A percentile compares a stretch with the other conserved stretches of the same genome.
Evolutionary conservation across 208 protist genomes (phyloP).

Genomic region (Acanthamoeba rhysodes): DNA sequence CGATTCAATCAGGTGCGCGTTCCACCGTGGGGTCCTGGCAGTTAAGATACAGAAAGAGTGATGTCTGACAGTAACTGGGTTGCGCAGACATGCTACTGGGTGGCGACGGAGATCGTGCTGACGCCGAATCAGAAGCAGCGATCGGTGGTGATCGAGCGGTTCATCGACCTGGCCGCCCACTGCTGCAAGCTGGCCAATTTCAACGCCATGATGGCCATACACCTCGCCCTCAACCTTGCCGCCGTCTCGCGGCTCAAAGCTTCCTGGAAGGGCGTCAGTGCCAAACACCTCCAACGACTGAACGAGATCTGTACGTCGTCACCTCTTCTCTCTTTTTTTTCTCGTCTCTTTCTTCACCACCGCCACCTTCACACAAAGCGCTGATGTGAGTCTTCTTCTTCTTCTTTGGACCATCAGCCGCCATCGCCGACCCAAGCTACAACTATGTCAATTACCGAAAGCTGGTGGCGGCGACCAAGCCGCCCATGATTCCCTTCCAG

Average conservation of each 20-base stretch:
- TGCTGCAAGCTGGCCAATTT: conserved; percentile 45
- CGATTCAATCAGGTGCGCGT: conserved; percentile 48
- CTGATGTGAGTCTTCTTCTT: neutral
- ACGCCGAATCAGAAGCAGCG: conserved; percentile 64
- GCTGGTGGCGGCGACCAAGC: neutral
- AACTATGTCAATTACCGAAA: conserved; percentile 72
- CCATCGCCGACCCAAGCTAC: neutral
- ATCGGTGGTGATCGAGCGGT: conserved; percentile 22
- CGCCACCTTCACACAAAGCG: no score
- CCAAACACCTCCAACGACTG: neutral
- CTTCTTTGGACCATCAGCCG: neutral
- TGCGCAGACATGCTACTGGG: conserved; percentile 45
- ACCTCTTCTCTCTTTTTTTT: neutral
- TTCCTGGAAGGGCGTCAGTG: conserved; percentile 29
- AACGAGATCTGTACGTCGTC: neutral
- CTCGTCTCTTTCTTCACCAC: neutral
- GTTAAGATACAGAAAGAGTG: no score
- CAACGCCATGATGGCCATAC: conserved; percentile 66
- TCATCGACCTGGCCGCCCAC: conserved; percentile 29
- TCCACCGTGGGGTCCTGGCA: no score
- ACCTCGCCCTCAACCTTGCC: conserved; percentile 31
- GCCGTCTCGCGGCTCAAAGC: conserved; percentile 38
- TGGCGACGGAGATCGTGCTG: conserved; percentile 55
- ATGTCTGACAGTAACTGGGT: neutral
- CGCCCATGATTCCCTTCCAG: conserved; percentile 63